phyloP scores from a whole-genome alignment of 2,329 filamentous ascomycete species.

The Nigrospora sphaerica region DNA sequence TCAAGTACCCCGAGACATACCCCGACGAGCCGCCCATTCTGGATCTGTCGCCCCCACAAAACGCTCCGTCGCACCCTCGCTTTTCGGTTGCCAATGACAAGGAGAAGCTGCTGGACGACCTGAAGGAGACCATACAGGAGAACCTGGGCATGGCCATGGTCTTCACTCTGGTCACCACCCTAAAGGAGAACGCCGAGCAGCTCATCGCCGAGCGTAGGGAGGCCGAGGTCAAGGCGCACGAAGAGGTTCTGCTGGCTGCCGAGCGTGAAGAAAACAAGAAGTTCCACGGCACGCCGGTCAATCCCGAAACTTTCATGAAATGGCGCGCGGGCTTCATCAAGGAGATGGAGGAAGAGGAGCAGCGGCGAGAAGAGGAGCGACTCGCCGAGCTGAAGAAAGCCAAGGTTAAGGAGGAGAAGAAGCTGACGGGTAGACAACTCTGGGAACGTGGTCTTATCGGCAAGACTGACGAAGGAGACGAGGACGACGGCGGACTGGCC shows the following conservation, averaged over 20 bases:
- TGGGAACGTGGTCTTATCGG: conserved; percentile 70
- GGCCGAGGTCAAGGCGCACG: conserved; percentile 49
- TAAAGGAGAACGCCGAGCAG: conserved; percentile 88
- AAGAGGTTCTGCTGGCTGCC: conserved; percentile 47
- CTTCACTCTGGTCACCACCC: conserved; percentile 77
- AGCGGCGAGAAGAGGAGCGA: conserved; percentile 66
- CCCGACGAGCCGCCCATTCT: conserved; percentile 81
- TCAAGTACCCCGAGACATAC: conserved; percentile 85
- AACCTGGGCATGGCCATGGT: conserved; percentile 97
- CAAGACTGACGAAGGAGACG: conserved; percentile 61
- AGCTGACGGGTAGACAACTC: conserved; percentile 65
- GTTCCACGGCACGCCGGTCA: conserved; percentile 88
- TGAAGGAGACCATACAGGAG: conserved; percentile 76
- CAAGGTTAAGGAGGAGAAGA: conserved; percentile 66
- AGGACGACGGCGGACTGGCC: conserved; percentile 45
- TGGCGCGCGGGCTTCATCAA: conserved; percentile 74
- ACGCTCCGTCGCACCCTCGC: conserved; percentile 60
- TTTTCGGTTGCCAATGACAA: conserved; percentile 81
- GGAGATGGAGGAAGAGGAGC: conserved; percentile 72
- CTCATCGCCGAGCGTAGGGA: conserved; percentile 69
- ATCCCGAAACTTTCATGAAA: conserved; percentile 72
- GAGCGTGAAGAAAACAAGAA: conserved; percentile 95
- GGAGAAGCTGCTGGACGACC: conserved; percentile 59
- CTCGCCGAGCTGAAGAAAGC: conserved; percentile 77
- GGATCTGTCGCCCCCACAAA: conserved; percentile 68